phyloP scores from a whole-genome alignment of 352 stramenopile species.

The Globisporangium apiculatum region DNA sequence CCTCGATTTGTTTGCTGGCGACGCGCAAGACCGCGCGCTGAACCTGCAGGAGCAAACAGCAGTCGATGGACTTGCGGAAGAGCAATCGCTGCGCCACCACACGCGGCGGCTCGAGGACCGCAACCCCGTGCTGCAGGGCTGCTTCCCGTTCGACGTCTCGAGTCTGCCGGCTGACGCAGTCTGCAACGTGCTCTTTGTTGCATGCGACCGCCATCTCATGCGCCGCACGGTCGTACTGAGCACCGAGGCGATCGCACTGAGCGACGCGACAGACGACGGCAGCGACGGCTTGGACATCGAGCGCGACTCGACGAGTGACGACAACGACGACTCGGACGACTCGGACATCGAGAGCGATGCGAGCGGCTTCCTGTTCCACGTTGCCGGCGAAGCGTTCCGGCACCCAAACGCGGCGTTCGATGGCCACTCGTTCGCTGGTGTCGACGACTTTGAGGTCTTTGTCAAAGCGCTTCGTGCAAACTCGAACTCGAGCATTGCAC shows the following conservation, averaged over 20 bases:
- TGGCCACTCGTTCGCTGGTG: conserved; percentile 33
- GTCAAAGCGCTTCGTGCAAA: conserved; percentile 29
- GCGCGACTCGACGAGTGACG: conserved; percentile 14
- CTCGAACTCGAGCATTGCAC: neutral
- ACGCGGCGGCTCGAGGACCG: conserved; percentile 18
- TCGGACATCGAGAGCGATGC: too few species aligned
- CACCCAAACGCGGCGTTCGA: conserved; percentile 43
- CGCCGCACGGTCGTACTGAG: conserved; percentile 50
- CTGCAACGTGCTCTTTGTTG: conserved; percentile 52
- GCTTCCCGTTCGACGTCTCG: conserved; percentile 32
- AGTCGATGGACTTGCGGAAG: neutral
- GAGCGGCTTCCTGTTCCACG: conserved; percentile 33
- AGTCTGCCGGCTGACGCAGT: conserved; percentile 37
- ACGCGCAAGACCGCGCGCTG: neutral
- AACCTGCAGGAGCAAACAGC: conserved; percentile 6
- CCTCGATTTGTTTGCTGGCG: conserved; percentile 1
- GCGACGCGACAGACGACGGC: conserved; percentile 18
- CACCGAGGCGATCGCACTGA: conserved; percentile 37
- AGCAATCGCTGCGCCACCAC: neutral
- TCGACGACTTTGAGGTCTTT: conserved; percentile 48
- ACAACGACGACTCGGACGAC: conserved; percentile 10
- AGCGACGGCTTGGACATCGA: conserved; percentile 16
- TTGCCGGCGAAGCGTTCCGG: conserved; percentile 46
- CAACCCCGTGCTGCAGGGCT: conserved; percentile 24
- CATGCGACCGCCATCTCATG: conserved; percentile 49